phyloP scores from a whole-genome alignment of 192 early-diverging fungal genomes.

The Coemansia sp. region DNA sequence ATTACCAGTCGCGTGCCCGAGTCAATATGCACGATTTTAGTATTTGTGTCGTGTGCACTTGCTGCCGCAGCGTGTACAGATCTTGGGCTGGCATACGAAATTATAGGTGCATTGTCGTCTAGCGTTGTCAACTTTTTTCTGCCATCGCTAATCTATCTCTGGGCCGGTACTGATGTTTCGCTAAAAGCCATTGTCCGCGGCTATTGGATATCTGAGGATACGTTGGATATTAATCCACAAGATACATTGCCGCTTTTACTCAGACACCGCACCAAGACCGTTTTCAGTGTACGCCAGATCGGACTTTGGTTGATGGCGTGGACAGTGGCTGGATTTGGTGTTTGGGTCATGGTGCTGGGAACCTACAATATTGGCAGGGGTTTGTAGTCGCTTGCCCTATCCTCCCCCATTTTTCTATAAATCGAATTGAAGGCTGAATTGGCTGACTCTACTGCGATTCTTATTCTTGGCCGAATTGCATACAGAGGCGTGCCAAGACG shows the following conservation, averaged over 20 bases:
- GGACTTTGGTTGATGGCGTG: slow-evolving; percentile 27
- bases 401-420: not conserved
- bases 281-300: slow-evolving; percentile 1
- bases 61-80: slow-evolving; percentile 22
- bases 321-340: slow-evolving; percentile 24
- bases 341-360: slow-evolving; percentile 43
- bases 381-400: not conserved
- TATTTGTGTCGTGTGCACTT: slow-evolving; percentile 18
- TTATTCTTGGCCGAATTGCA: not conserved
- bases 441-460: not conserved
- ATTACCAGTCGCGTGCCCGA: slow-evolving; percentile 15
- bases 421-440: no score
- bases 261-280: not conserved
- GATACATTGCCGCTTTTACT: slow-evolving; percentile 3
- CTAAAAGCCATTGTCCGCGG: slow-evolving; percentile 3
- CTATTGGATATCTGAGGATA: not conserved
- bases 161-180: slow-evolving; percentile 35
- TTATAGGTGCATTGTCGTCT: slow-evolving; percentile 31
- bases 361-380: slow-evolving; percentile 23
- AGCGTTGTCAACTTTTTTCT: slow-evolving; percentile 42
- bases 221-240: not conserved
- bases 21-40: slow-evolving; percentile 17
- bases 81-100: slow-evolving; percentile 39
- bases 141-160: slow-evolving; percentile 28
- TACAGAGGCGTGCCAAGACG: not conserved